phyloP scores from a whole-genome alignment of 176 grass and related monocot genomes.

The Avena insularis region DNA sequence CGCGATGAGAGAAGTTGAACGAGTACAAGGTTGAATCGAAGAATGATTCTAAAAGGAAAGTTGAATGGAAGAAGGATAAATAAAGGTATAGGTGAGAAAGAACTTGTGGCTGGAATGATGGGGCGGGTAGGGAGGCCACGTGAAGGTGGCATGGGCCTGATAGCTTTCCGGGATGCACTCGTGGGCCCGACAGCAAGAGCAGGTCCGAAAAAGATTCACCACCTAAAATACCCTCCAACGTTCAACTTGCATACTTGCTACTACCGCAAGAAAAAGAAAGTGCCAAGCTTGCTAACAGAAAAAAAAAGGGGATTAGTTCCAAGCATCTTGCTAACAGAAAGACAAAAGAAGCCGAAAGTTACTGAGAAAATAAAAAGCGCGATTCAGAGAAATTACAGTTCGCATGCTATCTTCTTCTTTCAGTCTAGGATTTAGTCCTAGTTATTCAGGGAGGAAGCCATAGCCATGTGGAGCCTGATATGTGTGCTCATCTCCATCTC shows the following conservation, averaged over 20 bases:
- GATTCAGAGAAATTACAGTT: too few relatives aligned
- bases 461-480: too few relatives aligned
- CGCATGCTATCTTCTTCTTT: too few relatives aligned
- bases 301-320: too few relatives aligned
- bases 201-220: conserved; percentile 7
- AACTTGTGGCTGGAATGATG: conserved; percentile 14
- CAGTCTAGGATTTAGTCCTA: too few relatives aligned
- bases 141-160: background rate
- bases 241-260: background rate
- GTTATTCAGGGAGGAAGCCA: too few relatives aligned
- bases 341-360: too few relatives aligned
- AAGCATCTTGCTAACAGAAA: too few relatives aligned
- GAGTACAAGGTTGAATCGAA: background rate
- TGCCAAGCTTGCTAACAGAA: too few relatives aligned
- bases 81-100: background rate
- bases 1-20: conserved; percentile 6
- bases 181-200: conserved; percentile 12
- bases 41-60: background rate
- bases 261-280: background rate
- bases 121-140: conserved; percentile 5
- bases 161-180: background rate
- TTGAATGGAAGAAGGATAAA: background rate
- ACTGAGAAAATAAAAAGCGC: too few relatives aligned
- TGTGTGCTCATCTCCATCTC: too few relatives aligned
- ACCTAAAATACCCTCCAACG: background rate